Base-by-base conservation (phyloP, 2,329 filamentous ascomycete species). In the Periconia digitata region DNA sequence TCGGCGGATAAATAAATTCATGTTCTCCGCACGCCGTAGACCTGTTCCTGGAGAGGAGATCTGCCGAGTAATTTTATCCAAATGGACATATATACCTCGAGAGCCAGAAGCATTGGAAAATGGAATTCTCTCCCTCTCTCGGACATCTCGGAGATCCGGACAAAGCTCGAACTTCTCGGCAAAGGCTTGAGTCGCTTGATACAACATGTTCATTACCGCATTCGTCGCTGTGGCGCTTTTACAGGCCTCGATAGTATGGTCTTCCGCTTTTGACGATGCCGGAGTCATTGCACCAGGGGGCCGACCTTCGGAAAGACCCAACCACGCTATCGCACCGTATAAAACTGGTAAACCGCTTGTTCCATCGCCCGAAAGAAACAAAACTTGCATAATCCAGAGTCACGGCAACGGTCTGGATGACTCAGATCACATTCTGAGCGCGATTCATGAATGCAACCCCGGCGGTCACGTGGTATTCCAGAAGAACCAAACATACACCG, bases 401-500 rank as follows among this genome's bases (percentile, higher is more conserved):
- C 57, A 69, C 29, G 72, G 73, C 22, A 55, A 69, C 36, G 68
- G 68, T 32, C 71, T 64, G 8, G 80, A 83, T 42, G 80, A 83
- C 54, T 77, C 78, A 35, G 50, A 70, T 20, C 67, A 77, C 46
- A 79, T 86, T 42, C 55, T 85, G 8, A 64, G 73, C 1, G 82
- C 83, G 0, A 68, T 86, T 46, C 71, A 83, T 38, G 59, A 75
- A 48, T 87, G 84, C 68, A 87, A 86, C 58, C 70, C 83, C 50
- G 84, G 84, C 10, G 85, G 85, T 7, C 81, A 79, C 12, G 79
- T 86, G 5, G 73, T 86, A 2, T 81, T 87, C 40, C 73, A 77
- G 3, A 71, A 73, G 16, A 78, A 80, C 23, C 72, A 75, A 48
- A 76, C 74, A 3, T 89, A 87, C 62, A 81, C 76, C 1, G 79